Percentiles rank a stretch among this genome's conserved stretches.
Evolutionary conservation across 1,284 basidiomycete genomes (phyloP).

Genomic region (Bondarzewia mesenterica): DNA sequence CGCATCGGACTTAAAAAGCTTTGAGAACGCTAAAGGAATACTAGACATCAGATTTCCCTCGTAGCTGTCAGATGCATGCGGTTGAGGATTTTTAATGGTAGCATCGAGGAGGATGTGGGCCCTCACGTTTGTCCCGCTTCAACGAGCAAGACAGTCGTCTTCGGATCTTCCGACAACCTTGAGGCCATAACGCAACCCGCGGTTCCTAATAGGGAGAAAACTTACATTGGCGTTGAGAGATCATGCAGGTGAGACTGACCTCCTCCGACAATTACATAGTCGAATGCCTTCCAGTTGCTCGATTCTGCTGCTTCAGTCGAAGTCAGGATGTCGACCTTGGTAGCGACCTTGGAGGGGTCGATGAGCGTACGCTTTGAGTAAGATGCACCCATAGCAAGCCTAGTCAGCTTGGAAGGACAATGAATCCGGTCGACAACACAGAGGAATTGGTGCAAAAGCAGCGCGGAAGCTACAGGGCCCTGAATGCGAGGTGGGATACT

Average conservation of each 20-base stretch:
- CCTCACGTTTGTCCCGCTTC: slow-evolving; percentile 23
- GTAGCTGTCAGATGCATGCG: slow-evolving; percentile 1
- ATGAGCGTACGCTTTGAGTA: no score
- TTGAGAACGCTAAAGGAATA: slow-evolving; percentile 20
- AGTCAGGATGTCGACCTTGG: background rate
- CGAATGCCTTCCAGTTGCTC: slow-evolving; percentile 14
- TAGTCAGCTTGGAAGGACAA: no score
- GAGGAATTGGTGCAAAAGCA: no score
- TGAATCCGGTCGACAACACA: no score
- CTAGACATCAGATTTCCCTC: slow-evolving; percentile 14
- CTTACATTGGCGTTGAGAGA: background rate
- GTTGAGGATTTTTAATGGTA: background rate
- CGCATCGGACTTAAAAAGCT: slow-evolving; percentile 14
- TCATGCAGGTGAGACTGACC: slow-evolving; percentile 13
- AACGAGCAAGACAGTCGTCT: slow-evolving; percentile 19
- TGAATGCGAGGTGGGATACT: no score
- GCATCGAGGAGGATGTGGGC: background rate
- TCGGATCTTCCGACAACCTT: slow-evolving; percentile 20
- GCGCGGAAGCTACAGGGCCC: no score
- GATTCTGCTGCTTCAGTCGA: background rate
- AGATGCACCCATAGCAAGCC: no score
- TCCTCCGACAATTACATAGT: slow-evolving; percentile 24
- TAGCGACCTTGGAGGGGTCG: background rate
- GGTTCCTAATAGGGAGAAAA: slow-evolving; percentile 14
- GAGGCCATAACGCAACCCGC: slow-evolving; percentile 24